Percentiles rank a stretch among this genome's conserved stretches.
phyloP scores from a whole-genome alignment of 768 basidiomycete genomes.

The Holtermannia corniformis region DNA sequence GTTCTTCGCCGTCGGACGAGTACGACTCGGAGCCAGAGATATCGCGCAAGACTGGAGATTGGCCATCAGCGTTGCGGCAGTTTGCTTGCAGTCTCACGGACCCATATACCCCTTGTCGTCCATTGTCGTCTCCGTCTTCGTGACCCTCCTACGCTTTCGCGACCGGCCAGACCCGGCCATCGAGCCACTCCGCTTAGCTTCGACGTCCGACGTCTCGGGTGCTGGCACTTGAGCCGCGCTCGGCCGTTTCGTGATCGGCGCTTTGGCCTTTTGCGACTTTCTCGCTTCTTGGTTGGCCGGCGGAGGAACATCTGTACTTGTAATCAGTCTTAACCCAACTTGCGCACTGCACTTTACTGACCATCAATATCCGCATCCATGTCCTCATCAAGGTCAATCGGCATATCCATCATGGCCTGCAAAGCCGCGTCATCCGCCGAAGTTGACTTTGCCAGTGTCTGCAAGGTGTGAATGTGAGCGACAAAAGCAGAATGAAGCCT shows the following conservation, averaged over 20 bases:
- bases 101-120: slow-evolving; percentile 33
- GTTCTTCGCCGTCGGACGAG: slow-evolving; percentile 13
- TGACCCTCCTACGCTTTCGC: slow-evolving; percentile 26
- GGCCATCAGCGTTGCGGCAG: background rate
- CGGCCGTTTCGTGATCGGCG: slow-evolving; percentile 4
- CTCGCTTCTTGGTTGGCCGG: slow-evolving; percentile 1
- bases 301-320: background rate
- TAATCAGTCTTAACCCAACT: background rate
- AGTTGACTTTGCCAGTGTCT: background rate
- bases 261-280: background rate
- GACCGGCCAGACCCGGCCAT: background rate
- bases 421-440: slow-evolving; percentile 26
- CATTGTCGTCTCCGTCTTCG: slow-evolving; percentile 20
- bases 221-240: background rate
- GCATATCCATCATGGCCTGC: slow-evolving; percentile 38
- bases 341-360: too few species aligned
- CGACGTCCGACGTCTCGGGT: background rate
- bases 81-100: slow-evolving; percentile 6
- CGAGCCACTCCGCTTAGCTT: slow-evolving; percentile 1
- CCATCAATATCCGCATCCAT: background rate
- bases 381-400: slow-evolving; percentile 9
- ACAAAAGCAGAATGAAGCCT: background rate
- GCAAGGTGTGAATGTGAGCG: background rate
- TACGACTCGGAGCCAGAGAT: slow-evolving; percentile 23
- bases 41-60: slow-evolving; percentile 20